Evolutionary conservation across 2,329 filamentous ascomycete genomes (phyloP), one percentile per base, ranked within the genome.

Genomic region (Fusarium abutilonis): DNA sequence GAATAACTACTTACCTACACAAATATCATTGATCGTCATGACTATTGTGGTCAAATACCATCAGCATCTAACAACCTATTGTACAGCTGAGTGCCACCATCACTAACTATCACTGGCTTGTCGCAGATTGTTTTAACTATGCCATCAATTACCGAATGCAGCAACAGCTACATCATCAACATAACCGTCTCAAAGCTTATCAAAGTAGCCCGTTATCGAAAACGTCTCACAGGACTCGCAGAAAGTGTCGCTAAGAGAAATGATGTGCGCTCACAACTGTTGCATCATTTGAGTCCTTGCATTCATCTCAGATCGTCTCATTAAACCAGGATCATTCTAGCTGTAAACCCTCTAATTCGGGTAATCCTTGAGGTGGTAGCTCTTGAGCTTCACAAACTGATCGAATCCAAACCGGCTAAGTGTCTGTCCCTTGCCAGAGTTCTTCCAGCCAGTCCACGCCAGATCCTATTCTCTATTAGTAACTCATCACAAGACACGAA

Each of bases 361-460:
- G 71, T 88, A 87, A 63, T 96, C 87, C 80, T 97, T 97, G 74
- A 97, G 75, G 77, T 98, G 94, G 76, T 90, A 96, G 82, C 91
- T 97, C 88, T 97, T 97, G 71, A 97, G 83, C 83, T 95, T 96
- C 73, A 96, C 89, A 74, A 97, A 98, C 74, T 96, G 92, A 70
- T 97, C 94, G 73, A 96, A 98, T 10, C 94, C 94, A 72, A 93
- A 96, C 69, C 82, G 88, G 78, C 92, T 95, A 70, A 98, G 79
- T 9, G 93, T 97, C 69, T 93, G 89, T 19, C 94, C 94, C 76
- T 91, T 93, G 64, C 94, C 94, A 59, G 93, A 97, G 75, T 97
- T 93, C 82, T 98, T 98, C 93, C 93, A 97, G 10, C 94, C 94
- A 3, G 93, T 95, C 92, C 92, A 96, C n/a, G 93, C 92, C 67